Base-by-base conservation (phyloP, 2,329 filamentous ascomycete genomes). In the Didymella segeticola region DNA sequence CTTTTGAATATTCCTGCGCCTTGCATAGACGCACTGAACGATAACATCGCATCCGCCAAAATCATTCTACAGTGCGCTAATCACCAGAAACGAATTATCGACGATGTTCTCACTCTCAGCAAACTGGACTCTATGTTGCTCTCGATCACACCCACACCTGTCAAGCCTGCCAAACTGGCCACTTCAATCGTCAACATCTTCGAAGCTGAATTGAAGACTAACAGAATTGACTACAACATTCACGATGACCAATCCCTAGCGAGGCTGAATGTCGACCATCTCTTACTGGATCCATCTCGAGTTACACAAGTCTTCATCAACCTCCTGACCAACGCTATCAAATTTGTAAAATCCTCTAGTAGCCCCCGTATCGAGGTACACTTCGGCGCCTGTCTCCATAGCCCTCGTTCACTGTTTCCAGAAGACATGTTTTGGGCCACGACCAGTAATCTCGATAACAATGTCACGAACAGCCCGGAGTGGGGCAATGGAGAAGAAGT, bases 281-380 rank as follows among this genome's bases (percentile, higher is more conserved):
- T 79, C 3, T 67, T 75, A 17, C 59, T 80, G 0, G 78, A 80
- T 52, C 74, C 77, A 0, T 76, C 71, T 27, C 69, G 78, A 19
- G 62, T 80, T 9, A 72, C 78, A 0, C 92, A 96, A 67, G 91
- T 96, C 53, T 85, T 93, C 38, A 91, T 88, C 9, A 93, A 93
- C 65, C 78, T 93, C 3, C 77, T 93, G 15, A 91, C 89, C 2
- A 77, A 77, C 30, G 71, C 70, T 1, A 73, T 77, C 59, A 77
- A 77, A 23, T 77, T 77, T 43, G 78, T 78, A 1, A 74, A 77
- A 31, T 62, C 71, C 19, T 68, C 70, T 1, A 43, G 66, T 2
- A 57, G 60, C 3, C 73, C 75, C 0, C 62, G 60, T 11, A 75
- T 80, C 43, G 71, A 66, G 0, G 71, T 80, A 9, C 71, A 65